phyloP scores from a whole-genome alignment of 2,329 filamentous ascomycete species.

The Colletotrichum cordylinicola region DNA sequence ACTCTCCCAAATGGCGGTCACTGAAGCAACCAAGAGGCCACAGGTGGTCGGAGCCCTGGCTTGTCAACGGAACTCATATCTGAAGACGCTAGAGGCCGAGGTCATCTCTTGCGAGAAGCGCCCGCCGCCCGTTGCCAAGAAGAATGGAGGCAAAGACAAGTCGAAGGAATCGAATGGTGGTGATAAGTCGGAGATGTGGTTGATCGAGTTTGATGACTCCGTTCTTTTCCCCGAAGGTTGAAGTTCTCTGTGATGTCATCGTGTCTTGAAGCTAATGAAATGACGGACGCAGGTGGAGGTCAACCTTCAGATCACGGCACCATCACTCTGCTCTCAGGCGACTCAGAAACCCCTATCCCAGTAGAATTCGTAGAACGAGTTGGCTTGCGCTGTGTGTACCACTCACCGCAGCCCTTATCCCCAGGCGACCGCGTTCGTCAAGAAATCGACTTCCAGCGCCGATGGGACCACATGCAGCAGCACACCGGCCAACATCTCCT shows the following conservation, averaged over 20 bases:
- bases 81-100: conserved; percentile 27
- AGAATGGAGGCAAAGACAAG: conserved; percentile 25
- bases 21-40: neutral
- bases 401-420: conserved; percentile 23
- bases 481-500: conserved; percentile 37
- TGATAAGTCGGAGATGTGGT: conserved; percentile 26
- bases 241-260: accelerated
- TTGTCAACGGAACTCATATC: conserved; percentile 33
- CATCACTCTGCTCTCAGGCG: conserved; percentile 3
- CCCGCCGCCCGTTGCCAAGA: neutral
- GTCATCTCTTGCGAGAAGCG: conserved; percentile 33
- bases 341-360: conserved; percentile 11
- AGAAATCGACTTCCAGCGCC: conserved; percentile 30
- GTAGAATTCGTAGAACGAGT: conserved; percentile 31
- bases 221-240: conserved; percentile 35
- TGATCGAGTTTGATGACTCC: conserved; percentile 35
- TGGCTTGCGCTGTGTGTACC: conserved; percentile 30
- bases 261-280: neutral
- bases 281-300: conserved; percentile 28
- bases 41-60: conserved; percentile 30
- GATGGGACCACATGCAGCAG: conserved; percentile 40
- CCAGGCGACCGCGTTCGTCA: conserved; percentile 28
- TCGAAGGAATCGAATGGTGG: neutral
- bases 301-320: conserved; percentile 36
- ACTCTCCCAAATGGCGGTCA: neutral